Evolutionary conservation across 768 basidiomycete genomes (phyloP).

Genomic region (Psilocybe sp.): DNA sequence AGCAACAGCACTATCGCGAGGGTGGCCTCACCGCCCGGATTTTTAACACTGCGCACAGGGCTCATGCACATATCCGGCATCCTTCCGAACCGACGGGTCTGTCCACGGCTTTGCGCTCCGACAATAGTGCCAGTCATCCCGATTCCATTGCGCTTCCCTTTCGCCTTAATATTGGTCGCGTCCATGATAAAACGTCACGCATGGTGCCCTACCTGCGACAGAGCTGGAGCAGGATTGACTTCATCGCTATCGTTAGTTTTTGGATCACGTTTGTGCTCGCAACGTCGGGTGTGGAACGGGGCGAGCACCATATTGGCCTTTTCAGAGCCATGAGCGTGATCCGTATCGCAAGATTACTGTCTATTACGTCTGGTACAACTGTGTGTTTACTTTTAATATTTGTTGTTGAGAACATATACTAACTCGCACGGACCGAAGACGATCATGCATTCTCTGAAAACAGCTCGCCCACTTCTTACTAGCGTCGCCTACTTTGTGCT

Average conservation of each 20-base stretch:
- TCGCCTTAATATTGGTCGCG: constrained; percentile 52
- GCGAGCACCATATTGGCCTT: constrained; percentile 71
- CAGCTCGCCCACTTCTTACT: constrained; percentile 83
- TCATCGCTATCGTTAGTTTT: constrained; percentile 80
- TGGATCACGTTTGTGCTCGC: constrained; percentile 84
- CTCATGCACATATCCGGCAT: constrained; percentile 40
- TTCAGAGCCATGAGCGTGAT: constrained; percentile 89
- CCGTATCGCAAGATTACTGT: constrained; percentile 75
- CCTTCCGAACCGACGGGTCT: constrained; percentile 48
- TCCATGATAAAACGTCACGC: constrained; percentile 53
- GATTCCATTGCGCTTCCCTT: constrained; percentile 60
- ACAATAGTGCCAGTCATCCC: constrained; percentile 24
- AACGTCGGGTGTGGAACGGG: constrained; percentile 62
- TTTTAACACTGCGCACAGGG: constrained; percentile 26
- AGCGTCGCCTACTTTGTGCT: constrained; percentile 89
- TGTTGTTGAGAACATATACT: not conserved
- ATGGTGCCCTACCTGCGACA: constrained; percentile 89
- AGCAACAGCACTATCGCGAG: constrained; percentile 15
- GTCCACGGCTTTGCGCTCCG: constrained; percentile 45
- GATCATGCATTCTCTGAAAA: constrained; percentile 91
- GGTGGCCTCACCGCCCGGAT: constrained; percentile 25
- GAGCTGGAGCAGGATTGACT: constrained; percentile 90
- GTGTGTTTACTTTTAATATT: constrained; percentile 32
- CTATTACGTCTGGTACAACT: constrained; percentile 90
- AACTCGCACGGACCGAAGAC: constrained; percentile 34